Evolutionary conservation across 2,329 filamentous ascomycete genomes (phyloP).

Genomic region (Pseudogymnoascus sp.): DNA sequence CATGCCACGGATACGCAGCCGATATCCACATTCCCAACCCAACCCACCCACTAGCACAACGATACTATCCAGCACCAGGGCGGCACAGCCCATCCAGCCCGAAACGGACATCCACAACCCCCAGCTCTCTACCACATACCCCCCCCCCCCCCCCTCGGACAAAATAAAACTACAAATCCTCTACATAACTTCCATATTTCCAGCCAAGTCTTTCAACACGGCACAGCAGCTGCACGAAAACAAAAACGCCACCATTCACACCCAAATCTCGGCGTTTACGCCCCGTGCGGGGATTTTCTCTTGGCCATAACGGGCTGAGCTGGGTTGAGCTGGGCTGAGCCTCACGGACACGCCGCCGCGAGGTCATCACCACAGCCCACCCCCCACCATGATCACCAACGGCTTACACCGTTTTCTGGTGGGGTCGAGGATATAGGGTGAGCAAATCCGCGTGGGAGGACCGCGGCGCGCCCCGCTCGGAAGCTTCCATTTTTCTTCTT

Average conservation of each 20-base stretch:
- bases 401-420: neutral
- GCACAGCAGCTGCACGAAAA: neutral
- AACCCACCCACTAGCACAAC: neutral
- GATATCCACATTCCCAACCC: neutral
- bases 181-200: no score
- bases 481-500: neutral
- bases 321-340: neutral
- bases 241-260: neutral
- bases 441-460: neutral
- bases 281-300: neutral
- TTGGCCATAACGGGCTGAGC: no score
- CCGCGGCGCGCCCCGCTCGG: no score
- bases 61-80: neutral
- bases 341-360: neutral
- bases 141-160: no score
- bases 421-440: neutral
- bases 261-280: neutral
- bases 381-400: no score
- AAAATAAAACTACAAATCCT: no score
- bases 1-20: neutral
- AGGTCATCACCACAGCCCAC: neutral
- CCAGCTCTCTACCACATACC: neutral
- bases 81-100: no score
- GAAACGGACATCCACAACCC: neutral
- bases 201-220: neutral